Base-by-base conservation (phyloP, 768 basidiomycete species). In the Rhodotorula kratochvilovae region DNA sequence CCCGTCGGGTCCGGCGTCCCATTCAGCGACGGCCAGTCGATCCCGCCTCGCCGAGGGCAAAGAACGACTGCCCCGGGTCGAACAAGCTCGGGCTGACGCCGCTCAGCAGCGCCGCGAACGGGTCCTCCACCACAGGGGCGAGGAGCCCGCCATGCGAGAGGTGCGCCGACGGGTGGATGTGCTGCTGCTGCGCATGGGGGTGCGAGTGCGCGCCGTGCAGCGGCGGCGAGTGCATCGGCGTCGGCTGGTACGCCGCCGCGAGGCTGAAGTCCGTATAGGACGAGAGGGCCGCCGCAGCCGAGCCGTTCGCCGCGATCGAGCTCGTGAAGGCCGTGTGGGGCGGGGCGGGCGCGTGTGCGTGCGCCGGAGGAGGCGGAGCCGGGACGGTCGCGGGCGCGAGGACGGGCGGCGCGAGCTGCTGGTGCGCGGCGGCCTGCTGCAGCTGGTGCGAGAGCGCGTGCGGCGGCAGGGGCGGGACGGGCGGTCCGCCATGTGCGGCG, bases 11-110 rank as follows among this genome's bases (percentile, higher is more conserved):
- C 39, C 25, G 48, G 48, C 48, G 48, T 27, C 23, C 21, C n/a
- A 23, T 25, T 23, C 48, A 48, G 17, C 23, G 19, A 10, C 25
- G 61, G 15, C 56, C 67, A 61, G 25, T 63, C 62, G 36, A 66
- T 27, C 11, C 64, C 72, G 11, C 39, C 27, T 73, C 72, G 6
- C 39, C 39, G 46, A 73, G 54, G 23, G 50, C 51, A 56, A 66
- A 66, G 33, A 69, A 68, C 27, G n/a, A 33, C n/a, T 61, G 53
- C 1, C 59, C 59, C 5, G 64, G 66, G 23, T 72, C 67, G 6
- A 69, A 73, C 31, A 61, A 16, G 42, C 13, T 45, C 31, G 71
- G 67, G 25, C 50, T 61, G 17, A 68, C 71, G 17, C 67, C 72
- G 7, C 50, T 31, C 13, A 73, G 43, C 1, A 73, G 31, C 23